Conservation (phyloP, 108 stramenopile species). For the Nitzschia sp. region DNA sequence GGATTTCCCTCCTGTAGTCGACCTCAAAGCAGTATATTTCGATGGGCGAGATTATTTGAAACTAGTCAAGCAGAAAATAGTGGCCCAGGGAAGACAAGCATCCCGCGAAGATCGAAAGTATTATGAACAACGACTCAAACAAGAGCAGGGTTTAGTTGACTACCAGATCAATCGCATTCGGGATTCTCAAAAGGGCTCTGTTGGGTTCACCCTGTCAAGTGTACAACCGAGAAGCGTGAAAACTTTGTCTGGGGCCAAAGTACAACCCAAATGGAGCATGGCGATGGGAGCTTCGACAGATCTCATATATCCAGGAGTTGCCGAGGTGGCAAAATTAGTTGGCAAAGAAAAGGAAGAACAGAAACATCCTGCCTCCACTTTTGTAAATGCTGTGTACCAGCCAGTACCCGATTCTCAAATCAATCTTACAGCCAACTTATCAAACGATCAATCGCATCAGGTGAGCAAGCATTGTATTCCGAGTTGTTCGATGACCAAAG, state of each 20-base stretch:
- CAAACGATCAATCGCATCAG: conserved; percentile 38
- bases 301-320: conserved; percentile 33
- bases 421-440: conserved; percentile 30
- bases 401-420: conserved; percentile 35
- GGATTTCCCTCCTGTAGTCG: conserved; percentile 32
- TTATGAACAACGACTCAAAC: conserved; percentile 11
- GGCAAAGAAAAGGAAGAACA: conserved; percentile 20
- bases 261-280: conserved; percentile 41
- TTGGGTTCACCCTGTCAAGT: conserved; percentile 36
- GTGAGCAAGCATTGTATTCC: conserved; percentile 10
- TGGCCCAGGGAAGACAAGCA: not conserved
- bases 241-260: not conserved
- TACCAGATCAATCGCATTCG: conserved; percentile 36
- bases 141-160: conserved; percentile 31
- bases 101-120: conserved; percentile 23
- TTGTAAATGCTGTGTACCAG: conserved; percentile 32
- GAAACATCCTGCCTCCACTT: conserved; percentile 30
- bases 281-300: conserved; percentile 29
- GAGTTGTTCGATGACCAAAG: not conserved
- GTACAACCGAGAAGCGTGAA: conserved; percentile 2
- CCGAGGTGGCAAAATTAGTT: conserved; percentile 15
- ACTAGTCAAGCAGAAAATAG: conserved; percentile 7
- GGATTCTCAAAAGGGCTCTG: conserved; percentile 30
- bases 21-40: conserved; percentile 16
- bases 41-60: conserved; percentile 25